Base-by-base conservation (phyloP, 768 basidiomycete species). In the Sistotremastrum suecicum region DNA sequence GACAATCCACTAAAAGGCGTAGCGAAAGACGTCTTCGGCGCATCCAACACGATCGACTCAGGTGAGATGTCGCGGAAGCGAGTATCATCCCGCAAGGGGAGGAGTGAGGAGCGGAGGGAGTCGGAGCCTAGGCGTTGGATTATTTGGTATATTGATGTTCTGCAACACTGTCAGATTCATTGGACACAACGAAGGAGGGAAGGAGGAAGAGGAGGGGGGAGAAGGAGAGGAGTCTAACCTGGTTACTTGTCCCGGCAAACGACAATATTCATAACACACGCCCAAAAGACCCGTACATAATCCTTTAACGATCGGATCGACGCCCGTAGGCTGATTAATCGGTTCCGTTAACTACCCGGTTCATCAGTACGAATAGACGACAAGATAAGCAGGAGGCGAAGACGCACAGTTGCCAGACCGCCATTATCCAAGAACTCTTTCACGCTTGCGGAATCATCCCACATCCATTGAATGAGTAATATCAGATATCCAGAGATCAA, bases 201-300 rank as follows among this genome's bases (percentile, higher is more conserved):
- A 42, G 28, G n/a, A 9, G 5, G 33, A 20, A 12, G 29, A 29
- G 11, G 44, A 4, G 29, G 11, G 33, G 33, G 9, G 39, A 34
- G 10, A 37, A 38, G 11, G 9, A 38, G 47, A n/a, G 43, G 40
- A 41, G 32, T 56, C 74, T 45, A 44, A 86, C 86, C 94, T 73
- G n/a, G 88, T 89, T 45, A 98, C 87, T 56, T 95, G 89, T 9
- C 92, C 91, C 0, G 92, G 88, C 54, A 95, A 86, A 37, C 88
- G 77, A 60, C 97, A 88, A 68, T 84, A 98, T 64, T 98, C 92
- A 58, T 98, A 99, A 64, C 90, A 90, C 34, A 90, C 70, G 12
- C 92, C 92, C 6, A 99, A 74, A 2, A 98, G 67, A 67, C 95
- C 94, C 2, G 86, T 80, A 43, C 86, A 91, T 11, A 98, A 69